Percentiles rank a stretch among this genome's conserved stretches.
phyloP scores from a whole-genome alignment of 2,329 filamentous ascomycete genomes.

The Cercospora nicotianae region DNA sequence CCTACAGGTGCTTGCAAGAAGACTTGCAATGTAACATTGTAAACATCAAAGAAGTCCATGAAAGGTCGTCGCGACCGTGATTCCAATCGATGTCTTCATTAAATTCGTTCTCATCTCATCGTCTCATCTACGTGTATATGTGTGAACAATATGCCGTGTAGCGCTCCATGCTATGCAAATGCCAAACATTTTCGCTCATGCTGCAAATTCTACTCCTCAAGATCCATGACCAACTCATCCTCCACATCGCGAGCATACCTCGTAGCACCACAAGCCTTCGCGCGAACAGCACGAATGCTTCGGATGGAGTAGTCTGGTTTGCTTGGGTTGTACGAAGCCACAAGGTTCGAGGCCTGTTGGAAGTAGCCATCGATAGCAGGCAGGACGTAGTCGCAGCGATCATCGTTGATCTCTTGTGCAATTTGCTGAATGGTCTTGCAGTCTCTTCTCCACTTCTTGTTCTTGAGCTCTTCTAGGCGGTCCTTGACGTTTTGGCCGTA shows the following conservation, averaged over 20 bases:
- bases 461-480: constrained; percentile 12
- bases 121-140: background rate
- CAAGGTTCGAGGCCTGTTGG: background rate
- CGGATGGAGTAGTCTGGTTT: constrained; percentile 7
- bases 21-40: background rate
- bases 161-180: background rate
- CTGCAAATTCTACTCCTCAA: background rate
- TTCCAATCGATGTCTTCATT: background rate
- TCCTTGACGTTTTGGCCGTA: constrained; percentile 13
- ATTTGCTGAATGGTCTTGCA: constrained; percentile 7
- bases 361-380: constrained; percentile 14
- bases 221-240: constrained; percentile 4
- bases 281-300: constrained; percentile 1
- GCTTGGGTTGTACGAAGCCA: constrained; percentile 6
- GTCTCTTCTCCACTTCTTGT: constrained; percentile 9
- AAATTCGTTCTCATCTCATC: background rate
- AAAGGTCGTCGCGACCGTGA: background rate
- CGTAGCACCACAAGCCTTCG: constrained; percentile 6
- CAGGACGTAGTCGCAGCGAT: constrained; percentile 6
- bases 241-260: constrained; percentile 9
- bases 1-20: background rate
- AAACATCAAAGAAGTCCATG: background rate
- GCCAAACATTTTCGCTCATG: background rate
- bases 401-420: constrained; percentile 11
- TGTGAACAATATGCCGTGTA: background rate